Conservation (phyloP, 768 basidiomycete species). For the Kwoniella dejecticola region DNA sequence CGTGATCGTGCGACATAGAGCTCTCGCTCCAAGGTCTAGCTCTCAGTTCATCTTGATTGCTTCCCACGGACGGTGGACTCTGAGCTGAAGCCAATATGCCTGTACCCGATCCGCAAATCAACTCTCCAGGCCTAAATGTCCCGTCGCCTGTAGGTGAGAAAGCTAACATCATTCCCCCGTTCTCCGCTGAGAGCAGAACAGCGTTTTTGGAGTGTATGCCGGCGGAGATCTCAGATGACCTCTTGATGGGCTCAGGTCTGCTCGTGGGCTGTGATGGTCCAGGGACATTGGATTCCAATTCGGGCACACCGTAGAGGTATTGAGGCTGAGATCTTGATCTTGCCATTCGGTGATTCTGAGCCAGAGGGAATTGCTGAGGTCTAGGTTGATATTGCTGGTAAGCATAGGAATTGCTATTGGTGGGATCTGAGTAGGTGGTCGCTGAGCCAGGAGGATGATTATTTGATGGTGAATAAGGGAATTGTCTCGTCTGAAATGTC, state of each 20-base stretch:
- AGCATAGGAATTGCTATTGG: not conserved
- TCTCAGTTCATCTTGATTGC: slow-evolving; percentile 14
- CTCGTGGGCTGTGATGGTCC: not conserved
- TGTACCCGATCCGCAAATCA: slow-evolving; percentile 28
- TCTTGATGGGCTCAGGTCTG: not conserved
- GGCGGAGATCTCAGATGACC: slow-evolving; percentile 33
- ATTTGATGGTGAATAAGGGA: slow-evolving; percentile 13
- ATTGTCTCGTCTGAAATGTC: slow-evolving; percentile 6
- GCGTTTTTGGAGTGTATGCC: slow-evolving; percentile 45
- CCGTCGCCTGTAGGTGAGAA: slow-evolving; percentile 38
- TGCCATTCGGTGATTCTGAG: slow-evolving; percentile 5
- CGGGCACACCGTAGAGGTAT: slow-evolving; percentile 10
- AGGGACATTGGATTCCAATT: slow-evolving; percentile 4
- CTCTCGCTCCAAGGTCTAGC: slow-evolving; percentile 42
- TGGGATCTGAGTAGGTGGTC: slow-evolving; percentile 20
- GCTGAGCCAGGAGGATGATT: slow-evolving; percentile 15
- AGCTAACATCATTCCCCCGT: slow-evolving; percentile 42
- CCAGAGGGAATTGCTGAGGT: not conserved
- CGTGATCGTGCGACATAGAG: slow-evolving; percentile 26
- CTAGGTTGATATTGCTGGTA: slow-evolving; percentile 11
- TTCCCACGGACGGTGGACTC: slow-evolving; percentile 10
- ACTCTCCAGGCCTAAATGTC: slow-evolving; percentile 25
- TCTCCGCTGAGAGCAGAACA: slow-evolving; percentile 37
- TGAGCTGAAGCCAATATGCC: slow-evolving; percentile 24
- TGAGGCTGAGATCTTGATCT: slow-evolving; percentile 20